Evolutionary conservation across 345 rosid species (phyloP).

Genomic region (sweet orange (Citrus sinensis)): DNA sequence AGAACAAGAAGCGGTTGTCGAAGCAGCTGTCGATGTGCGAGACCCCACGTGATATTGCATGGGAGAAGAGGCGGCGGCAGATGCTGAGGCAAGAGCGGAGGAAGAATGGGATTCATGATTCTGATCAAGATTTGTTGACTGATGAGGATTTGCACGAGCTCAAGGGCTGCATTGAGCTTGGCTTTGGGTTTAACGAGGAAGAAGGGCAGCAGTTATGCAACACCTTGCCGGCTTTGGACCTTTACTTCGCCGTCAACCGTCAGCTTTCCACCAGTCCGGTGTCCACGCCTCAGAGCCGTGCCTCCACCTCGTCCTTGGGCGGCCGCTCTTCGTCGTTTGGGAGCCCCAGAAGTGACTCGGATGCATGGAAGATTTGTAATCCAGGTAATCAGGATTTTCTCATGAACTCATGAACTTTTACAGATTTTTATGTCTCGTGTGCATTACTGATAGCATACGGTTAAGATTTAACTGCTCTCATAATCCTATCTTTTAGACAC

Average conservation of each 20-base stretch:
- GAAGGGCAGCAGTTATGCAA: slow-evolving; percentile 63
- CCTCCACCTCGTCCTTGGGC: slow-evolving; percentile 40
- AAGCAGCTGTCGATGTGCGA: slow-evolving; percentile 85
- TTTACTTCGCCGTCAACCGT: slow-evolving; percentile 87
- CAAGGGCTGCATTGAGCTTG: slow-evolving; percentile 92
- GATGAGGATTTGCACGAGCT: slow-evolving; percentile 83
- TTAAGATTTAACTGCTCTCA: neutral
- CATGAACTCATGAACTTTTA: no score
- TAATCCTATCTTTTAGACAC: neutral
- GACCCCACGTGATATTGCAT: slow-evolving; percentile 66
- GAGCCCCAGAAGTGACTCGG: slow-evolving; percentile 64
- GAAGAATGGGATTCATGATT: slow-evolving; percentile 21
- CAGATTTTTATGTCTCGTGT: no score
- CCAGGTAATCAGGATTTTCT: slow-evolving; percentile 45
- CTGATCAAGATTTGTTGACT: slow-evolving; percentile 49
- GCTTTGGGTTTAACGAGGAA: slow-evolving; percentile 89
- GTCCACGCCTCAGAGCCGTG: slow-evolving; percentile 58
- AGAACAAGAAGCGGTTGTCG: slow-evolving; percentile 45
- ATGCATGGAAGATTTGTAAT: slow-evolving; percentile 64
- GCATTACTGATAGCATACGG: accelerated
- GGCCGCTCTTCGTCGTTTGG: slow-evolving; percentile 56
- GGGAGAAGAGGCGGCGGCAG: slow-evolving; percentile 84
- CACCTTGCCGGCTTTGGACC: slow-evolving; percentile 85
- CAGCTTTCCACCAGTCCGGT: slow-evolving; percentile 67
- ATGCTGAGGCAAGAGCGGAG: slow-evolving; percentile 49